Base-by-base conservation (phyloP, 2,329 filamentous ascomycete species). In the Trichoderma gracile region DNA sequence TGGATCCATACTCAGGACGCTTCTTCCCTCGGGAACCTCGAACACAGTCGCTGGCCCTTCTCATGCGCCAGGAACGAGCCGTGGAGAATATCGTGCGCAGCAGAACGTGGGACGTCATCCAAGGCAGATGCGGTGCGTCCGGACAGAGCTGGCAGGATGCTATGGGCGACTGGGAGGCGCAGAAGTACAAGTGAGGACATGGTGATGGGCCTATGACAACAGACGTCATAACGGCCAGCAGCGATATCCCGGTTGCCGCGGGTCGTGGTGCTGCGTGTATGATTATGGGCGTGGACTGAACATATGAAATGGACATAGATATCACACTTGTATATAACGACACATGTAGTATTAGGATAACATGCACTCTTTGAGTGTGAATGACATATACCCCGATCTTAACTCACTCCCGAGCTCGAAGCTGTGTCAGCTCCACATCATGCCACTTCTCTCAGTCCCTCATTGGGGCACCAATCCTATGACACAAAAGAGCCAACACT, bases 1-100 rank as follows among this genome's bases (percentile, higher is more conserved):
- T 97, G 65, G 95, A 99, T 79, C 95, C 95, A 2, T 99, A 99
- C 74, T 93, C 90, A 10, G 90, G 82, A 7, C 82, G 94, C 25
- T 96, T 92, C 75, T 94, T 94, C 70, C 88, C 91, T 0, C 79
- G 82, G 58, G 93, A 98, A 78, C 83, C 91, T 15, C 83, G 93
- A 68, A 95, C 93, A 0, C 91, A 97, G 77, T 85, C 84, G 55
- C 76, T 99, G 66, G 93, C 92, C 10, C 83, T 82, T 47, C 74
- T 93, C 59, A 79, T 96, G 65, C 83, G 90, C 69, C 90, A 91
- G 73, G 92, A 96, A 78, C 84, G 86, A 71, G 85, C 85, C 45
- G 86, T 96, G 17, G 92, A 96, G 78, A 83, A 81, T 64, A 95
- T 96, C 62, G 86, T 99, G 58, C 84, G 95, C 68, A 83, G 85